Evolutionary conservation across 2,329 filamentous ascomycete genomes (phyloP), one percentile per base, ranked within the genome.

Genomic region (Trichophyton benhamiae): DNA sequence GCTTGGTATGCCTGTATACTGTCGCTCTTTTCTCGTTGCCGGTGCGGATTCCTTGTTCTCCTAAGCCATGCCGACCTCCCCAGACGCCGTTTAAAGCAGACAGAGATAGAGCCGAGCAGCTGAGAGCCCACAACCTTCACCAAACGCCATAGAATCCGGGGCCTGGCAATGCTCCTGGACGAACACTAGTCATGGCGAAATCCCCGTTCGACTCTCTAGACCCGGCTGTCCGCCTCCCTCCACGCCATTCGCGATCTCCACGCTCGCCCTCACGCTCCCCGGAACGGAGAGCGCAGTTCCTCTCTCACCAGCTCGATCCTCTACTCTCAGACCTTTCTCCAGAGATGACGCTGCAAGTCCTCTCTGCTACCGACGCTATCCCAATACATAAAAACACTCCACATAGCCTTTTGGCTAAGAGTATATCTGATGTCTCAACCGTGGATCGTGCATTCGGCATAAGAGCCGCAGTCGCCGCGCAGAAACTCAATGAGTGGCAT

Each of bases 401-500:
- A 11, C 71, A 77, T 59, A 72, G 75, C 67, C 70, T 75, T 33
- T 69, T 79, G 15, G 69, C 72, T 33, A 72, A 74, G 57, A 82
- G 80, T 70, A 82, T 85, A 65, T 77, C 80, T 1, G 75, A 77
- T 62, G 80, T 82, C 9, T 82, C 82, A 2, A 72, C 76, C 1
- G 76, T 80, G 9, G 82, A 86, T 71, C 77, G 82, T 66, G 81
- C 81, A 33, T 72, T 85, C 63, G 83, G 82, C 6, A 78, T 80
- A 59, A 78, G 82, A 64, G 83, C 83, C 27, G 83, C 83, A 30
- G 75, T 82, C 67, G 80, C 80, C 27, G 82, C 82, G 30, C 78
- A 85, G 67, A 80, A 81, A 62, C 70, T 86, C 63, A 77, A 79
- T 65, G 73, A 78, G 66, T 86, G 84, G 83, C 77, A 79, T 64